Base-by-base conservation (phyloP, 2,329 filamentous ascomycete genomes). In the Tolypocladium pustulatum region DNA sequence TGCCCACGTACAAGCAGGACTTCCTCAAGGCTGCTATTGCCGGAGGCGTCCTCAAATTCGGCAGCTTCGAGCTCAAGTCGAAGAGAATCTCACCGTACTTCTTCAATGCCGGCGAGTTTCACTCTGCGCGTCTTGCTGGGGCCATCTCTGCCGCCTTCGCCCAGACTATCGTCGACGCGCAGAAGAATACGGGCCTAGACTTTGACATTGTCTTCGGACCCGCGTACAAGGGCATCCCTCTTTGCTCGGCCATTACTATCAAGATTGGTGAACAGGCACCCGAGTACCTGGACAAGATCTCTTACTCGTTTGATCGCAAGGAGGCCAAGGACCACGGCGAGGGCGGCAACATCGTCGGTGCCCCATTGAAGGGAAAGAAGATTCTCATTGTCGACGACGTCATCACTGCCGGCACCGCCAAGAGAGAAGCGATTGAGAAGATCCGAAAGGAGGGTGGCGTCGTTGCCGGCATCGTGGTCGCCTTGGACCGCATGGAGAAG, bases 261-360 rank as follows among this genome's bases (percentile, higher is more conserved):
- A 88, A 91, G 72, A 83, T 97, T 15, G 84, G 84, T 57, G 82
- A 86, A 67, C 75, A 91, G 13, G 85, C 90, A 62, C 77, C 82
- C 22, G 74, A 76, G 56, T 83, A 80, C 61, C 94, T 88, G 74
- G 84, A 83, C 58, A 75, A 81, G 51, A 80, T 89, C 59, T 90
- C 87, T 69, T 97, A 96, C 77, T 87, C 86, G 38, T 97, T 96
- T 76, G 95, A 97, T 76, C 85, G 94, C 69, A 97, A 97, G 77
- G 94, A 97, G 76, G 89, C 87, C 68, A 97, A 97, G 79, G 89
- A 91, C 69, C 93, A 97, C 72, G 93, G 94, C 52, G 94, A 99
- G 75, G 93, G 93, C 38, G 93, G 94, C 52, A 89, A 84, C 71
- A 96, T 97, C 67, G 92, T 97, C 17, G 94, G 94, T 13, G 89